Evolutionary conservation across 164 flowering plant species (phyloP).

Genomic region (Taxillus chinensis): DNA sequence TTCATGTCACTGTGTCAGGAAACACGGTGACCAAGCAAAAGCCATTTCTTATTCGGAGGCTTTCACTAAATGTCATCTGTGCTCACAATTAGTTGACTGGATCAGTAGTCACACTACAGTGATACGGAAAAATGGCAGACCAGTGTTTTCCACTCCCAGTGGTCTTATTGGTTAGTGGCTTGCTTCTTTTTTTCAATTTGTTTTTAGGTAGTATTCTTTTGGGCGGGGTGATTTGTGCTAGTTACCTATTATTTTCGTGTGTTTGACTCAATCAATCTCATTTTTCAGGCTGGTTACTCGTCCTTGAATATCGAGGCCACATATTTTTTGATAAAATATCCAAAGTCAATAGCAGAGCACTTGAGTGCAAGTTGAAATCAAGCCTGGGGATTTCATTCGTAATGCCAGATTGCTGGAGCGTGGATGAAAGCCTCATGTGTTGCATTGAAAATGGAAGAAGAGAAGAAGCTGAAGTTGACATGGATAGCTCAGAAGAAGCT

Average conservation of each 20-base stretch:
- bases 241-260: neutral
- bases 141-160: slow-evolving; percentile 19
- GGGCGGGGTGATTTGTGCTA: neutral
- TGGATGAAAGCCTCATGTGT: neutral
- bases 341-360: slow-evolving; percentile 13
- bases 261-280: too few species aligned
- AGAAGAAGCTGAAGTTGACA: neutral
- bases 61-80: slow-evolving; percentile 20
- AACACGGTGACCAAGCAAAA: slow-evolving; percentile 16
- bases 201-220: too few species aligned
- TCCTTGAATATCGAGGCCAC: slow-evolving; percentile 24
- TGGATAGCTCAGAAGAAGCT: slow-evolving; percentile 14
- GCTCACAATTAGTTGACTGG: slow-evolving; percentile 28
- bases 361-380: slow-evolving; percentile 11
- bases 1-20: slow-evolving; percentile 23
- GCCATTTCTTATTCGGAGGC: slow-evolving; percentile 19
- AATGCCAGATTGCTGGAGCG: neutral
- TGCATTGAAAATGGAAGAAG: slow-evolving; percentile 1
- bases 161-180: slow-evolving; percentile 32
- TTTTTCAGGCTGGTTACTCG: slow-evolving; percentile 25
- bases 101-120: slow-evolving; percentile 15
- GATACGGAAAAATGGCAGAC: slow-evolving; percentile 8
- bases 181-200: slow-evolving; percentile 1
- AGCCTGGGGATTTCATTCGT: slow-evolving; percentile 7
- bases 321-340: slow-evolving; percentile 19